phyloP scores from a whole-genome alignment of 2,329 filamentous ascomycete genomes.

The Ophiocordyceps camponoti-rufipedis region DNA sequence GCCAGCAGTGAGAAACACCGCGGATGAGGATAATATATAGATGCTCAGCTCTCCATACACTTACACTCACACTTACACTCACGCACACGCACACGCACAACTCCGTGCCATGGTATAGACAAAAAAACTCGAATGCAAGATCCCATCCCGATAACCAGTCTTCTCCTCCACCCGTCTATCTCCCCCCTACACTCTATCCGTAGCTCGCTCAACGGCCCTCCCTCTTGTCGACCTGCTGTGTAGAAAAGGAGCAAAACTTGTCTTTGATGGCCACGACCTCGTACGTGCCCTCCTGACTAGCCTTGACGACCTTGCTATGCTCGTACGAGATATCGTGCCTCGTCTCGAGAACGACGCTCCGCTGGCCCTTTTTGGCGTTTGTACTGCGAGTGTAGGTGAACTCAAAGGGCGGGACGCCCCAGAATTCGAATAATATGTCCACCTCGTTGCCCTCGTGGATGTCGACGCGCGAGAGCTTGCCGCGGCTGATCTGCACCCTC shows the following conservation, averaged over 20 bases:
- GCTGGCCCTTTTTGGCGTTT: constrained; percentile 65
- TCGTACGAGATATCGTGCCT: constrained; percentile 73
- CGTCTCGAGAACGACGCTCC: constrained; percentile 70
- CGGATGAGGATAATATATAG: no score
- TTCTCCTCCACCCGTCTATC: not conserved
- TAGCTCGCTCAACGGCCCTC: constrained; percentile 13
- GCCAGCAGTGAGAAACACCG: no score
- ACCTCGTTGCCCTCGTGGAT: constrained; percentile 95
- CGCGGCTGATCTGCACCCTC: constrained; percentile 76
- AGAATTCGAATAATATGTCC: constrained; percentile 88
- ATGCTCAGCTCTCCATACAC: no score
- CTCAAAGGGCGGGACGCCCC: constrained; percentile 88
- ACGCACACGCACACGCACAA: not conserved
- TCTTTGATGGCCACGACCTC: constrained; percentile 96
- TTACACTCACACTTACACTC: no score
- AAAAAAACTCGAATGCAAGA: constrained; percentile 8
- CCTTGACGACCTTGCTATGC: constrained; percentile 61
- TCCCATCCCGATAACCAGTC: constrained; percentile 1
- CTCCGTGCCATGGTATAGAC: constrained; percentile 22
- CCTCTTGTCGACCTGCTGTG: constrained; percentile 37
- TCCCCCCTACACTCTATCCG: not conserved
- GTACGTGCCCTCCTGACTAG: constrained; percentile 89
- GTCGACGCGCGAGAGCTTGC: constrained; percentile 63
- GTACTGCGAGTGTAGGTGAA: constrained; percentile 91
- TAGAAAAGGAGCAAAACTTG: constrained; percentile 76